phyloP scores from a whole-genome alignment of 2,329 filamentous ascomycete genomes.

The Ophiostoma piceae region DNA sequence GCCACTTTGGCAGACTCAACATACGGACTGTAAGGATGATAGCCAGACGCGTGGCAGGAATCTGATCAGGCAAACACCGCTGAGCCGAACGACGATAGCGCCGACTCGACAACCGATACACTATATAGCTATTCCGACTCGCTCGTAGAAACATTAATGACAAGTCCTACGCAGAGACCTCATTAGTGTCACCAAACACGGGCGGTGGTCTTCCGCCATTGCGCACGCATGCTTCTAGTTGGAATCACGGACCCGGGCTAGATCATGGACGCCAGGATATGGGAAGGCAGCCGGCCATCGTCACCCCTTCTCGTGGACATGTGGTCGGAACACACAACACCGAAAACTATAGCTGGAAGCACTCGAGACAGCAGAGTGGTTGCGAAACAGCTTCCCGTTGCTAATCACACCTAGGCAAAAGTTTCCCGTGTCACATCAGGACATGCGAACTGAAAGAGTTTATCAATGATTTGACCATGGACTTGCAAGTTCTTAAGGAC shows the following conservation, averaged over 20 bases:
- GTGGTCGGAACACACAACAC: neutral
- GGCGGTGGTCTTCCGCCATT: neutral
- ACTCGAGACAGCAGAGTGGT: neutral
- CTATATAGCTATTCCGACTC: neutral
- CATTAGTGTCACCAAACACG: neutral
- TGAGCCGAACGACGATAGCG: neutral
- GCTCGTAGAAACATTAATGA: slow-evolving; percentile 20
- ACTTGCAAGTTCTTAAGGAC: neutral
- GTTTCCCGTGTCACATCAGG: too few species aligned
- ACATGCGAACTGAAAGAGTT: neutral
- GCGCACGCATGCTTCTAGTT: too few species aligned
- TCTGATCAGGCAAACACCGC: neutral
- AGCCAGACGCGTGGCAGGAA: neutral
- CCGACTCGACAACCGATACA: neutral
- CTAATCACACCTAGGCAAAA: too few species aligned
- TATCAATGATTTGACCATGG: neutral
- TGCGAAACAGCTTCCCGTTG: neutral
- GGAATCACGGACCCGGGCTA: neutral
- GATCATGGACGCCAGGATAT: neutral
- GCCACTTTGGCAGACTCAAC: neutral
- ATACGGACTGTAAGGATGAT: neutral
- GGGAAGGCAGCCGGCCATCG: neutral
- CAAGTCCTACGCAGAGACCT: slow-evolving; percentile 13
- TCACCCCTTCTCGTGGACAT: neutral
- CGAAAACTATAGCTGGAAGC: neutral